Base-by-base conservation (phyloP, 192 early-diverging fungal genomes). In the Coemansia sp. region DNA sequence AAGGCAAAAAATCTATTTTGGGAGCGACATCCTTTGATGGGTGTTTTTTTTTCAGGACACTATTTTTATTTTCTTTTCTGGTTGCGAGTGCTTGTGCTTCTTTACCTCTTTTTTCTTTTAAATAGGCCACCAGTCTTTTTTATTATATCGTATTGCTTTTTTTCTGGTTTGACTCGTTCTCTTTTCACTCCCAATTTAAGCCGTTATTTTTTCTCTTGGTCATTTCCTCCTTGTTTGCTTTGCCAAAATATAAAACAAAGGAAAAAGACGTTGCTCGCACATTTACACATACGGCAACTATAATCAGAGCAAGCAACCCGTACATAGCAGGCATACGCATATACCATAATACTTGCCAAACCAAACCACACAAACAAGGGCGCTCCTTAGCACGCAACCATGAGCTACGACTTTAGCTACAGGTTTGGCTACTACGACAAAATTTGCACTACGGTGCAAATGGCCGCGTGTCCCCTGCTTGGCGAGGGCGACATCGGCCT, bases 381-480 rank as follows among this genome's bases (percentile, higher is more conserved):
- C 49, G 49, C 22, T 7, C 49, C 8, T 25, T 18, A 23, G 8
- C 22, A 51, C 49, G n/a, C 22, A 58, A 39, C 28, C 16, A 39
- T 29, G 27, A 58, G 55, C 58, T 78, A 78, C 57, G 74, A 30
- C 47, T 95, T 95, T 67, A 58, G 55, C 59, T 78, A 78, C 57
- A 80, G 25, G 51, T 95, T 95, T 67, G 92, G 91, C 36, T 88
- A 82, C 72, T 99, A 97, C 76, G 88, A 94, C 84, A 85, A 88
- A 64, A 89, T 97, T 60, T 99, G 97, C 75, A 79, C 74, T 35
- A 86, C 84, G 51, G 87, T 95, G 52, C 87, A 92, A 45, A 82
- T 97, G 59, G 86, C 93, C 19, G 71, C 95, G 52, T 98, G 97
- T 74, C 93, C 97, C 32, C 84, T 97, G 57, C 89, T 97, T 60